Percentiles rank a stretch among this genome's conserved stretches.
Conservation (phyloP, 345 rosid species). For the Bruguiera gymnorhiza region DNA sequence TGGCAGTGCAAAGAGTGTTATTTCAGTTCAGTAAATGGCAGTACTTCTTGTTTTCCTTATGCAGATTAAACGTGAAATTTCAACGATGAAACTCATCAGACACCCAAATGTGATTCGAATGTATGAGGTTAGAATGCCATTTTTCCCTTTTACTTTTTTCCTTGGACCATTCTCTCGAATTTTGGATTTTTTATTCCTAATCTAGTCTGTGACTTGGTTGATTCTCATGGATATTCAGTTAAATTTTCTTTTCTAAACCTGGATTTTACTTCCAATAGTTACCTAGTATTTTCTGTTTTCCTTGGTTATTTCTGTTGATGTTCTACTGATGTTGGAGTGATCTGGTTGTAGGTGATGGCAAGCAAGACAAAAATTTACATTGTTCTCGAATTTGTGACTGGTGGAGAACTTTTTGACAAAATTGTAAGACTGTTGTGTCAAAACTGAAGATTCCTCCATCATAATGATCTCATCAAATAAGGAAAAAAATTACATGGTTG, state of each 20-base stretch:
- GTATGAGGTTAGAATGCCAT: constrained; percentile 62
- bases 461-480: not conserved
- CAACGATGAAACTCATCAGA: constrained; percentile 84
- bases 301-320: constrained; percentile 1
- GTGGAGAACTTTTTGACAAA: constrained; percentile 97
- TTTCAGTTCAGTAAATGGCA: not conserved
- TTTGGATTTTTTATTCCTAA: not conserved
- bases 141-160: not conserved
- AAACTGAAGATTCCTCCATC: not conserved
- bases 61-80: constrained; percentile 95
- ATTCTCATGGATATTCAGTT: not conserved
- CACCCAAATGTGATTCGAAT: constrained; percentile 96
- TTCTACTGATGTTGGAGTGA: constrained; percentile 11
- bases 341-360: constrained; percentile 82
- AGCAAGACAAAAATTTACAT: constrained; percentile 95
- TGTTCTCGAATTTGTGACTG: constrained; percentile 87
- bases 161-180: not conserved
- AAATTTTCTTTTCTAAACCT: constrained; percentile 2
- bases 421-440: constrained; percentile 51
- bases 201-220: not conserved
- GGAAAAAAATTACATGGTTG: no score
- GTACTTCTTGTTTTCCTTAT: constrained; percentile 9
- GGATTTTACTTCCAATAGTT: not conserved
- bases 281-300: not conserved
- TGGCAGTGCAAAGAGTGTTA: not conserved